A percentile compares a stretch with the other conserved stretches of the same genome.
These are phyloP conservation scores for Sarcomyxa edulis DNA, from an alignment of 768 basidiomycete genomes.

Conservation along the genomic window DNA sequence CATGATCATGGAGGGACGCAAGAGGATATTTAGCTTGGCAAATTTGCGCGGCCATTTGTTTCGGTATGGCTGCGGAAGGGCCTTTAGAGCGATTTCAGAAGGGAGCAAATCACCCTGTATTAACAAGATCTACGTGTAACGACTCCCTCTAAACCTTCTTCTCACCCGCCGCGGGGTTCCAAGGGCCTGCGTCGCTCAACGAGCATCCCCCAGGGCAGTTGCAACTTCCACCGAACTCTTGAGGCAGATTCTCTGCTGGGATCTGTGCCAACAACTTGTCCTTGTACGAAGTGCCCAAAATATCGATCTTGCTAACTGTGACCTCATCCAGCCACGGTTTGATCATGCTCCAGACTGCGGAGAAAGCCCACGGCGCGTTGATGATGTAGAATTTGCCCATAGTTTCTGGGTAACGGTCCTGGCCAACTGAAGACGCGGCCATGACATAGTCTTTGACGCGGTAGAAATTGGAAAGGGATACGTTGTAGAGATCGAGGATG, in stretches of 20 bases:
- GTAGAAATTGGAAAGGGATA: constrained; percentile 74
- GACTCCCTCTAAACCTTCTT: no score
- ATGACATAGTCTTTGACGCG: constrained; percentile 90
- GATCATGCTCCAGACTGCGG: constrained; percentile 81
- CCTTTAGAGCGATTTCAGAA: no score
- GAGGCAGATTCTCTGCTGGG: constrained; percentile 75
- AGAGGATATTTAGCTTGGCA: no score
- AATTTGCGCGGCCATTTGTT: no score
- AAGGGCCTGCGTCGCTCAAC: constrained; percentile 87
- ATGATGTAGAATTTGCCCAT: constrained; percentile 99
- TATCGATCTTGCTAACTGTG: constrained; percentile 92
- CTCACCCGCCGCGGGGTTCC: constrained; percentile 45
- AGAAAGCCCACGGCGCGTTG: constrained; percentile 93
- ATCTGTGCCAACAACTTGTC: constrained; percentile 79
- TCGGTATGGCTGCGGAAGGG: no score
- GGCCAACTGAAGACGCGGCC: constrained; percentile 71
- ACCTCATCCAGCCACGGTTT: constrained; percentile 95
- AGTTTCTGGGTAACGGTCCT: constrained; percentile 87
- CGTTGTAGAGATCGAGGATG: constrained; percentile 83
- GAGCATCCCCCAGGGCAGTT: constrained; percentile 77
- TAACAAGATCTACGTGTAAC: no score
- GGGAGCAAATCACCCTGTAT: no score
- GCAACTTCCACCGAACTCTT: constrained; percentile 81
- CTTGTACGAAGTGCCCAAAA: constrained; percentile 75
- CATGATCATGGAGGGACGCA: no score